A percentile compares a stretch with the other conserved stretches of the same genome.
phyloP scores from a whole-genome alignment of 2,329 filamentous ascomycete genomes.

The Leptographium lundbergii region DNA sequence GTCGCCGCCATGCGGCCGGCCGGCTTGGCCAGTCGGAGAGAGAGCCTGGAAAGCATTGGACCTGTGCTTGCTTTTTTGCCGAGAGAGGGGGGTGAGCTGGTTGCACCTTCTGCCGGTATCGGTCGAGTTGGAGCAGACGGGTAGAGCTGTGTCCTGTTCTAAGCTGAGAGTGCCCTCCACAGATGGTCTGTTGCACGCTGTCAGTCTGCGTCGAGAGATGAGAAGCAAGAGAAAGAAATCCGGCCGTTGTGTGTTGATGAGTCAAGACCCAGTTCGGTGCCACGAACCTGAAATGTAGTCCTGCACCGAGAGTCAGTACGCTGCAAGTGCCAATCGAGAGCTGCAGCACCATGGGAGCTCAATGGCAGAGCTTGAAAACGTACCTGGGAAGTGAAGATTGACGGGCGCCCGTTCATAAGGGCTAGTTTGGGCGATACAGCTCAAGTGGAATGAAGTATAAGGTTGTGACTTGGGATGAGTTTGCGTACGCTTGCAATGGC shows the following conservation, averaged over 20 bases:
- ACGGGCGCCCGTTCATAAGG: constrained; percentile 78
- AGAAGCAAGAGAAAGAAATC: neutral
- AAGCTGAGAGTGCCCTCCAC: constrained; percentile 38
- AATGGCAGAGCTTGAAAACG: neutral
- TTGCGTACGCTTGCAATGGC: neutral
- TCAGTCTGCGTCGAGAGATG: neutral
- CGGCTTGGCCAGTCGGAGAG: constrained; percentile 38
- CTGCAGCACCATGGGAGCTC: constrained; percentile 15
- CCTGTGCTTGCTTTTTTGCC: neutral
- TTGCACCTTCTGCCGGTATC: neutral
- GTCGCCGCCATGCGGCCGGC: neutral
- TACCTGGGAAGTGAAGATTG: constrained; percentile 82
- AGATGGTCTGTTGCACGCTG: constrained; percentile 31
- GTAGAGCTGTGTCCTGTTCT: constrained; percentile 16
- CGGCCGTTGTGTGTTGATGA: neutral
- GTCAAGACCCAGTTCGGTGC: neutral
- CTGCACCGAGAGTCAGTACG: neutral
- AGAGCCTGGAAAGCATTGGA: constrained; percentile 47
- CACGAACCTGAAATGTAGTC: constrained; percentile 2
- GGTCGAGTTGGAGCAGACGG: neutral
- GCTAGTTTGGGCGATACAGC: constrained; percentile 36
- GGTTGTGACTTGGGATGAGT: constrained; percentile 3
- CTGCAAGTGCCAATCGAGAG: constrained; percentile 12
- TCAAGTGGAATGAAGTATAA: constrained; percentile 13
- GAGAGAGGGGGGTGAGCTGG: neutral